phyloP scores from a whole-genome alignment of 805 yeast genomes.

The Candida patagonica region DNA sequence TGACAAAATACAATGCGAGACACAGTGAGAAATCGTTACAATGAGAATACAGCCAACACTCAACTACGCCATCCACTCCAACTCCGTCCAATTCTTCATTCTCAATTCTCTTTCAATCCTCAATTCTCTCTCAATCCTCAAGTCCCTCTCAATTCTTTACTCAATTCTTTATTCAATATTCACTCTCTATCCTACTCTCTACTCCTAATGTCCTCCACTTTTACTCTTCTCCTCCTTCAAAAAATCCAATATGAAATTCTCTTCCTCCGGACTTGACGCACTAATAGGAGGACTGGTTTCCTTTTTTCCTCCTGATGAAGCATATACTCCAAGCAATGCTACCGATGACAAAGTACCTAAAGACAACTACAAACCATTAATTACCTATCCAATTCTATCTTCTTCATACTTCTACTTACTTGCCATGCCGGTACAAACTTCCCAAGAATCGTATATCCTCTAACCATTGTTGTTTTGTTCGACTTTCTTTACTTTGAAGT shows the following conservation, averaged over 20 bases:
- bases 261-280: slow-evolving; percentile 82
- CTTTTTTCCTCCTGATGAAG: slow-evolving; percentile 53
- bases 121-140: too few species aligned
- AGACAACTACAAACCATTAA: slow-evolving; percentile 41
- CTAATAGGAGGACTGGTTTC: slow-evolving; percentile 57
- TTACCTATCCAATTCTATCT: neutral
- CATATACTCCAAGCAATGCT: slow-evolving; percentile 54
- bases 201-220: too few species aligned
- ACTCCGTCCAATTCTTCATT: too few species aligned
- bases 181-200: too few species aligned
- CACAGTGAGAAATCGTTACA: too few species aligned
- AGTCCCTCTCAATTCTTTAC: too few species aligned
- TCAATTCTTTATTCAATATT: too few species aligned
- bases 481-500: slow-evolving; percentile 2
- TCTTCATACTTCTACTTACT: slow-evolving; percentile 30
- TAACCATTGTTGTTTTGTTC: slow-evolving; percentile 41
- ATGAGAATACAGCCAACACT: too few species aligned
- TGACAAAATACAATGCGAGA: too few species aligned
- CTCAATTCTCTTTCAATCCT: too few species aligned
- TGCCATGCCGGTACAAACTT: slow-evolving; percentile 76
- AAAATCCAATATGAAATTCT: slow-evolving; percentile 68
- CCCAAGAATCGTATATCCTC: slow-evolving; percentile 77
- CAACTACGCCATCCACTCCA: too few species aligned
- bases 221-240: slow-evolving; percentile 36
- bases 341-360: slow-evolving; percentile 71